These are phyloP conservation scores for Neurospora pannonica DNA, from an alignment of 495 filamentous ascomycete species.

Conservation along the genomic window DNA sequence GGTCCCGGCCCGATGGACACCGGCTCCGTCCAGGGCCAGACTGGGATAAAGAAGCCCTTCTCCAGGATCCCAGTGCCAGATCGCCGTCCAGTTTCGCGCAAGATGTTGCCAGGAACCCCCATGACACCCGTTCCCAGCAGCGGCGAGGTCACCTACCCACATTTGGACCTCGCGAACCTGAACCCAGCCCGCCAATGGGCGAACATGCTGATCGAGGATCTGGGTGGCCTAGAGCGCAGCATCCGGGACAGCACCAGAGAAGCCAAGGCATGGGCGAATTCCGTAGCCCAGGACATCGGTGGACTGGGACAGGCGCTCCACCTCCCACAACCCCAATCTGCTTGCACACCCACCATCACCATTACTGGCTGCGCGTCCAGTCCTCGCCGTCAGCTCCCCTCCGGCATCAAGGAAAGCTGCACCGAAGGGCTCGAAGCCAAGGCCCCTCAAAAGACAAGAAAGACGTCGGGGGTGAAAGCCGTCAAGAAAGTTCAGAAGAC, in stretches of 20 bases:
- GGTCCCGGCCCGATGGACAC: background rate
- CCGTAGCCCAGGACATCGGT: background rate
- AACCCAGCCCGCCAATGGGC: conserved; percentile 12
- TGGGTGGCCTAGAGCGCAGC: conserved; percentile 7
- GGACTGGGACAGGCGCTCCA: background rate
- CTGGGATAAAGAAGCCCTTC: background rate
- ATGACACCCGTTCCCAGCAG: conserved; percentile 1
- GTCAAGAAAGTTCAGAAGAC: background rate
- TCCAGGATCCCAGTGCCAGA: background rate
- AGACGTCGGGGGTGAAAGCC: background rate
- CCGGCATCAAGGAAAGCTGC: background rate
- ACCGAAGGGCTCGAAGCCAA: conserved; percentile 1
- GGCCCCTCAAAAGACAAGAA: background rate
- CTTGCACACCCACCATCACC: conserved; percentile 47
- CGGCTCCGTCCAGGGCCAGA: background rate
- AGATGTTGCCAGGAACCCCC: background rate
- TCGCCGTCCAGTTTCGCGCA: background rate
- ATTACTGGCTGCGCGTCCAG: conserved; percentile 41
- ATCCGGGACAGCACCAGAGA: conserved; percentile 2
- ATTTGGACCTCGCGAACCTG: conserved; percentile 9
- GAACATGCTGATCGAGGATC: conserved; percentile 9
- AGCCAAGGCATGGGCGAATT: conserved; percentile 4
- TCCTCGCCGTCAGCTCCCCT: conserved; percentile 2
- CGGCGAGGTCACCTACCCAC: background rate
- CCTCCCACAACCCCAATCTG: conserved; percentile 22